phyloP scores from a whole-genome alignment of 129 eudicot genomes.

The Escallonia herrerae region DNA sequence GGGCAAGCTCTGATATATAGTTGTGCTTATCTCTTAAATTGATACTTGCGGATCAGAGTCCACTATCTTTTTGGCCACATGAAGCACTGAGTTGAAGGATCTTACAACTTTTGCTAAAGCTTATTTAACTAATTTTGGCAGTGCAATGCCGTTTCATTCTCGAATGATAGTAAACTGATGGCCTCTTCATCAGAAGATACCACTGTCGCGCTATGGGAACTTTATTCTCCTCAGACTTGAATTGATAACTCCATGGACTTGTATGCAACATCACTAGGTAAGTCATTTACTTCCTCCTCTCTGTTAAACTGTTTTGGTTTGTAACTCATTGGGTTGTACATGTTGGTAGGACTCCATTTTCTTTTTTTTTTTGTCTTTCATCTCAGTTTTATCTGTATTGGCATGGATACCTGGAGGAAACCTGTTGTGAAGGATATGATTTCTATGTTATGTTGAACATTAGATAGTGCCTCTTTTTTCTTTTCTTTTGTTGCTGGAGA shows the following conservation, averaged over 20 bases:
- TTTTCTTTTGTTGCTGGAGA: no score
- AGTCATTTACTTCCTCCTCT: background rate
- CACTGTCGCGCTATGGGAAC: constrained; percentile 78
- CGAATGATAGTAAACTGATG: constrained; percentile 52
- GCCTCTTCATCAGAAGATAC: constrained; percentile 87
- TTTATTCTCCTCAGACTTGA: constrained; percentile 57
- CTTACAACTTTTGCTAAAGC: background rate
- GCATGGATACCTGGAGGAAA: no score
- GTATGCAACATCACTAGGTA: no score
- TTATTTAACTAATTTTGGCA: constrained; percentile 18
- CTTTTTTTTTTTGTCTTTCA: no score
- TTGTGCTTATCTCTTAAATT: no score
- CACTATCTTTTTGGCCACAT: no score
- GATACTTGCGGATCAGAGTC: no score
- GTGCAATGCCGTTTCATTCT: constrained; percentile 79
- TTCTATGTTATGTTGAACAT: no score
- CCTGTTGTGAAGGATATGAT: no score
- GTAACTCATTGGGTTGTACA: background rate
- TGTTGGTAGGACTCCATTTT: background rate
- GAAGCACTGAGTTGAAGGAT: background rate
- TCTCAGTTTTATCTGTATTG: no score
- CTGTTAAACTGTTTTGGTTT: background rate
- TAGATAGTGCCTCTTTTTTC: no score
- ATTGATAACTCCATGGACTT: background rate
- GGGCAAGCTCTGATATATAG: no score